phyloP scores from a whole-genome alignment of 2,329 filamentous ascomycete species.

The Trichoderma koningiopsis region DNA sequence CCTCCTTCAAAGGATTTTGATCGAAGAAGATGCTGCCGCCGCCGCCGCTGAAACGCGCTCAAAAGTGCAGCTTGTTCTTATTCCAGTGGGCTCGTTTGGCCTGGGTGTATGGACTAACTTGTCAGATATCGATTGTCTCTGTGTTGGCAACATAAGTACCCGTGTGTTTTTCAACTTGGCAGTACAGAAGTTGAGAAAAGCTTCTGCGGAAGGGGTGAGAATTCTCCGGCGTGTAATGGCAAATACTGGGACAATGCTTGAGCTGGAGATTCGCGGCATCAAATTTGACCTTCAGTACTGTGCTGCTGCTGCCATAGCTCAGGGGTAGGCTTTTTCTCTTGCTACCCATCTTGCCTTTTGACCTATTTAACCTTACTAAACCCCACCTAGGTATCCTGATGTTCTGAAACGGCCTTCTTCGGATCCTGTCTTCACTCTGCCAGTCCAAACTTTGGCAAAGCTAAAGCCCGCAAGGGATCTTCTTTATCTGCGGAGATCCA shows the following conservation, averaged over 20 bases:
- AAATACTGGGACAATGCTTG: conserved; percentile 64
- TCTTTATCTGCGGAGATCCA: conserved; percentile 59
- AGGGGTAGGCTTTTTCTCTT: conserved; percentile 42
- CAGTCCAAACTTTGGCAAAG: conserved; percentile 59
- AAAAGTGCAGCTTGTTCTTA: conserved; percentile 49
- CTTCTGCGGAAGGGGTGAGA: conserved; percentile 46
- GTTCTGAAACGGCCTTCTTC: conserved; percentile 50
- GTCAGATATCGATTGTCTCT: conserved; percentile 68
- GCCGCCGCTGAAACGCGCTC: conserved; percentile 25
- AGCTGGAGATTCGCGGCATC: conserved; percentile 60
- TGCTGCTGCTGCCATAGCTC: conserved; percentile 56
- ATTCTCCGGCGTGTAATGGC: conserved; percentile 61
- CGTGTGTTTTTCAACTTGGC: conserved; percentile 64
- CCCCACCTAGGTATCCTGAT: conserved; percentile 45
- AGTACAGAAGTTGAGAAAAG: conserved; percentile 55
- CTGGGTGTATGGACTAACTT: conserved; percentile 61
- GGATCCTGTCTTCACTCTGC: conserved; percentile 58
- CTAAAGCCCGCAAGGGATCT: conserved; percentile 67
- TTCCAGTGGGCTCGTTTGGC: conserved; percentile 67
- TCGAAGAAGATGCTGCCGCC: conserved; percentile 36
- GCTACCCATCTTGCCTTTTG: neutral
- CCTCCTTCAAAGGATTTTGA: conserved; percentile 47
- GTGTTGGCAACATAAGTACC: conserved; percentile 62
- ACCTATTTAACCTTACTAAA: neutral
- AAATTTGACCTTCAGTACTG: conserved; percentile 69